A percentile compares a stretch with the other conserved stretches of the same genome.
These are phyloP conservation scores for Triticum urartu DNA, from an alignment of 176 grass and related monocot species.

Conservation along the genomic window DNA sequence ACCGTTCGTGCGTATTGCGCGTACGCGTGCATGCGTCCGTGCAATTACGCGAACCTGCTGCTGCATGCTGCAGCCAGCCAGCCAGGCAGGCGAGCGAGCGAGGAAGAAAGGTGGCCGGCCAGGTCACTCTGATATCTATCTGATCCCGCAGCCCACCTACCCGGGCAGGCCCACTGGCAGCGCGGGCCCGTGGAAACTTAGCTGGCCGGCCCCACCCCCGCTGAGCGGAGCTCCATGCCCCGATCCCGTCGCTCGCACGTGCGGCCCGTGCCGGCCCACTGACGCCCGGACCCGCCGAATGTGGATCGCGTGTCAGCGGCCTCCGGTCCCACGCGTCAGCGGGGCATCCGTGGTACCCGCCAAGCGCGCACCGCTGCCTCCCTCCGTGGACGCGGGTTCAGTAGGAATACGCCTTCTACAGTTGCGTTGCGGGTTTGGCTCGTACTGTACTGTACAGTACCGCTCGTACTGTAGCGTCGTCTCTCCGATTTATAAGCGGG, in stretches of 20 bases:
- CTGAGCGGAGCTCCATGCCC: neutral
- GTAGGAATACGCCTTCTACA: neutral
- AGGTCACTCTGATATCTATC: neutral
- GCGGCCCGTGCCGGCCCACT: neutral
- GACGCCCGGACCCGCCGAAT: accelerated
- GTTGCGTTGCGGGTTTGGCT: neutral
- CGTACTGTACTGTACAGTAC: neutral
- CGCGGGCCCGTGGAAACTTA: neutral
- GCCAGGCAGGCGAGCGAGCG: too few relatives aligned
- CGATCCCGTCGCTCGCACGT: conserved; percentile 12
- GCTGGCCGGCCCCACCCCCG: neutral
- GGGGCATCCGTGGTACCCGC: neutral
- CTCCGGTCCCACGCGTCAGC: neutral
- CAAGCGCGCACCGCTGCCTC: neutral
- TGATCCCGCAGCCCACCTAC: too few relatives aligned
- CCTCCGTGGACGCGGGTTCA: neutral
- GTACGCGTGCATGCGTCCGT: neutral
- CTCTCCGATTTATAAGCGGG: conserved; percentile 29
- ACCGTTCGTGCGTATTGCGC: neutral
- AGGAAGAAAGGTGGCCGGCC: neutral
- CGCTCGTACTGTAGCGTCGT: neutral
- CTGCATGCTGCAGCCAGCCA: too few relatives aligned
- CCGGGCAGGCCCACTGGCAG: neutral
- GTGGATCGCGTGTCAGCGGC: neutral
- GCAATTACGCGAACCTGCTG: neutral